phyloP scores from a whole-genome alignment of 2,329 filamentous ascomycete genomes.

The Beauveria sp. region DNA sequence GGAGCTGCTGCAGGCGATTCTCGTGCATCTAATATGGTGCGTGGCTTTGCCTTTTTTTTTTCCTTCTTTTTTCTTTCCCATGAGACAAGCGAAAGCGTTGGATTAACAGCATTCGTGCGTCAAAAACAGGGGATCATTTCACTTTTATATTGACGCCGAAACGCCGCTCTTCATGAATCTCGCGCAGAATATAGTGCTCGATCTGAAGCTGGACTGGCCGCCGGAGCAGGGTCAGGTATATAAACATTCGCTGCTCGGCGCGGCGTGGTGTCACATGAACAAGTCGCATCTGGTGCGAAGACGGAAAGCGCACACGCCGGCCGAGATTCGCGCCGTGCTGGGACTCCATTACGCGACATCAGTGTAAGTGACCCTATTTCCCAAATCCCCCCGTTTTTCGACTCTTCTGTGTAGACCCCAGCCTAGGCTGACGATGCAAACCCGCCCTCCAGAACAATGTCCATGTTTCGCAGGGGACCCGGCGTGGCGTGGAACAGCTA shows the following conservation, averaged over 20 bases:
- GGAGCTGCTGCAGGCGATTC: conserved; percentile 23
- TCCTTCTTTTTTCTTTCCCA: not conserved
- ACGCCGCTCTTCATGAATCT: not conserved
- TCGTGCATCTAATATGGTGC: conserved; percentile 24
- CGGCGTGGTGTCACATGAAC: conserved; percentile 9
- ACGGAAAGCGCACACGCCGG: not conserved
- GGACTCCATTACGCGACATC: not conserved
- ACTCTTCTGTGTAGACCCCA: not conserved
- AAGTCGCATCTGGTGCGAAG: conserved; percentile 1
- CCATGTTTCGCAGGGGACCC: conserved; percentile 7
- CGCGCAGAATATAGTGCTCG: conserved; percentile 1
- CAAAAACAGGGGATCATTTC: conserved; percentile 23
- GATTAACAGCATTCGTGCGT: no score
- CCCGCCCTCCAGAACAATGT: not conserved
- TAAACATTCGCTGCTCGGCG: conserved; percentile 1
- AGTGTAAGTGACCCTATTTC: not conserved
- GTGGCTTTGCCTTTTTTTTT: not conserved
- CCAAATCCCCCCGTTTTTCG: no score
- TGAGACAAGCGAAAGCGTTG: no score
- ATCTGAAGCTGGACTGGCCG: conserved; percentile 5
- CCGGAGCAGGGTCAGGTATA: not conserved
- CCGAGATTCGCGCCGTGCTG: conserved; percentile 5
- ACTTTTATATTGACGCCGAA: conserved; percentile 20
- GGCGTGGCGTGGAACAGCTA: conserved; percentile 1
- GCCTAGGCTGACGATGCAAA: not conserved